A percentile compares a stretch with the other conserved stretches of the same genome.
Evolutionary conservation across 2,329 filamentous ascomycete genomes (phyloP).

Genomic region (Escovopsis sp.): DNA sequence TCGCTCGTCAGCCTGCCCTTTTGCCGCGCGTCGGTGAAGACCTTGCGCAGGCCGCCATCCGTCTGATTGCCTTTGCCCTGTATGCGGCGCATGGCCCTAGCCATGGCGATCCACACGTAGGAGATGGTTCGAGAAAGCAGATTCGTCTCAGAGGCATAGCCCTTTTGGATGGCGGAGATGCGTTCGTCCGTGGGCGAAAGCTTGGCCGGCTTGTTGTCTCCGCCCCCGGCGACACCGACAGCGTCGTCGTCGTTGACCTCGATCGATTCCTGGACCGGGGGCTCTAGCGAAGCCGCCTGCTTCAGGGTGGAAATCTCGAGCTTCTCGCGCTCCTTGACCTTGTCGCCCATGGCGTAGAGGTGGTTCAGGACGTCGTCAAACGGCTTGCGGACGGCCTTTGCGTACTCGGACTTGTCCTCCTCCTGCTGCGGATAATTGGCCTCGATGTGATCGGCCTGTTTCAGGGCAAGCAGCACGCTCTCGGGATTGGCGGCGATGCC

Average conservation of each 20-base stretch:
- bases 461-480: conserved; percentile 79
- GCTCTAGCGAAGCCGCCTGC: conserved; percentile 29
- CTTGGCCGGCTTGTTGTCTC: conserved; percentile 21
- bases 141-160: conserved; percentile 57
- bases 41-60: conserved; percentile 67
- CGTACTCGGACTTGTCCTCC: conserved; percentile 61
- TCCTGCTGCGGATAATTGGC: conserved; percentile 63
- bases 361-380: conserved; percentile 73
- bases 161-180: conserved; percentile 46
- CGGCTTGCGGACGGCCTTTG: conserved; percentile 64
- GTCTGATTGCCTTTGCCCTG: conserved; percentile 61
- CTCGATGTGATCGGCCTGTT: conserved; percentile 78
- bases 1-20: conserved; percentile 83
- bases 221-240: no score
- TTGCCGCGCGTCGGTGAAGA: conserved; percentile 80
- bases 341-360: conserved; percentile 74
- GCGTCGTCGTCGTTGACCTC: conserved; percentile 33
- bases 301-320: conserved; percentile 43
- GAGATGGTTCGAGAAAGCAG: conserved; percentile 75
- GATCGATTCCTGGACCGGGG: conserved; percentile 23
- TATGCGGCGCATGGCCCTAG: conserved; percentile 84
- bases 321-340: conserved; percentile 49
- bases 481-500: conserved; percentile 86
- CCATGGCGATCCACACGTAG: conserved; percentile 87
- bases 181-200: conserved; percentile 51